Evolutionary conservation across 2,329 filamentous ascomycete species (phyloP).

Genomic region (Cladosporium oxysporum): DNA sequence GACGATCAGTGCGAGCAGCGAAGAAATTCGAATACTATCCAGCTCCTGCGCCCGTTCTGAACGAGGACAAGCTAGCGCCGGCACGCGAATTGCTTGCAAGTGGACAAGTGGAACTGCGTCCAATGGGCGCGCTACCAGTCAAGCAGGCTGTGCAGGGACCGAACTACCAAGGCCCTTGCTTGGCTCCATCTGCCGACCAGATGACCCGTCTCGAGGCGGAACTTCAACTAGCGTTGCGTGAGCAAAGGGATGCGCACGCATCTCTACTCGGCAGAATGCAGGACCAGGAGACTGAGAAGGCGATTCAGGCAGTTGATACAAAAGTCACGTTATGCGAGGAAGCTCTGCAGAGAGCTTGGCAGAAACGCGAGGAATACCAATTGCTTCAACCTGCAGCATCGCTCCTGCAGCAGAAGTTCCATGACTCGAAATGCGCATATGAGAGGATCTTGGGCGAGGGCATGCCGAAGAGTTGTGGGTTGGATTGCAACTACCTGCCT

Average conservation of each 20-base stretch:
- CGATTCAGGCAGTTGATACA: not conserved
- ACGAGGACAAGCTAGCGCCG: constrained; percentile 7
- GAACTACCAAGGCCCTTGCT: constrained; percentile 44
- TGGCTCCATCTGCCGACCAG: constrained; percentile 23
- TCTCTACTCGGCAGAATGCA: no score
- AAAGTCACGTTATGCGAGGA: not conserved
- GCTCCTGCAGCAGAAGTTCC: not conserved
- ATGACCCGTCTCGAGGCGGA: not conserved
- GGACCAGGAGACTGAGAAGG: not conserved
- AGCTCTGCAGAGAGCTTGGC: not conserved
- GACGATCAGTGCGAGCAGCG: constrained; percentile 23
- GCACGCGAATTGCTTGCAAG: constrained; percentile 33
- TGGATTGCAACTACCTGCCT: constrained; percentile 35
- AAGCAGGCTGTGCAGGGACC: constrained; percentile 49
- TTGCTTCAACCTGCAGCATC: not conserved
- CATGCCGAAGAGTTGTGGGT: constrained; percentile 28
- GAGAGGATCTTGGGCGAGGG: constrained; percentile 18
- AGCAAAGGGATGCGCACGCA: not conserved
- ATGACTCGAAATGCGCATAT: not conserved
- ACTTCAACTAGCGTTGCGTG: not conserved
- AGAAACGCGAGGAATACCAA: not conserved
- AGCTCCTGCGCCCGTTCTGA: not conserved
- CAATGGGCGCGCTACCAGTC: constrained; percentile 46
- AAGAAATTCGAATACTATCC: constrained; percentile 30
- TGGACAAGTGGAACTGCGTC: constrained; percentile 38